Evolutionary conservation across 352 stramenopile species (phyloP).

Genomic region (Elongisporangium undulatum): DNA sequence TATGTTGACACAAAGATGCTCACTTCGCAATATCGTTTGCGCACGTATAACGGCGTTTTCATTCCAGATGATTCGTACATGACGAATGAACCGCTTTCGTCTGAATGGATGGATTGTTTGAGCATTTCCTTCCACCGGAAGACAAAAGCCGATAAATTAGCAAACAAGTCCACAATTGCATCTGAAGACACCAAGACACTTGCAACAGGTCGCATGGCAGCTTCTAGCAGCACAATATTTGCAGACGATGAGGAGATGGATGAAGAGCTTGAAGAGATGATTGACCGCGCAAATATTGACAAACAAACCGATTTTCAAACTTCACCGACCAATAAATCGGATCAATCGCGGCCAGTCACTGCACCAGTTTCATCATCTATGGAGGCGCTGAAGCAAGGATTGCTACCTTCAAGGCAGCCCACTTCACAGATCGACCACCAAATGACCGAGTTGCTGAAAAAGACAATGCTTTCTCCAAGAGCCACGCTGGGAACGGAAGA

Average conservation of each 20-base stretch:
- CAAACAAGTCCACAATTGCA: background rate
- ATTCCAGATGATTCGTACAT: constrained; percentile 65
- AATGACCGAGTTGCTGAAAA: constrained; percentile 45
- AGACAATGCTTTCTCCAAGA: constrained; percentile 39
- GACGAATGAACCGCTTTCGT: constrained; percentile 54
- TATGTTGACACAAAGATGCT: constrained; percentile 72
- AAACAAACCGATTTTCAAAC: background rate
- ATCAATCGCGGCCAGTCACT: background rate
- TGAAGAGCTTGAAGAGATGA: constrained; percentile 66
- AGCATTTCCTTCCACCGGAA: constrained; percentile 19
- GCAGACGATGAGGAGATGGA: constrained; percentile 65
- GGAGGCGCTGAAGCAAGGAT: constrained; percentile 23
- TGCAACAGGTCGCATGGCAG: constrained; percentile 2
- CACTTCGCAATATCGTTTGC: constrained; percentile 52
- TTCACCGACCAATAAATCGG: background rate
- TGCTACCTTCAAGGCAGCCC: constrained; percentile 13
- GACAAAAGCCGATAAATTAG: background rate
- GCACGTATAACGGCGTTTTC: constrained; percentile 64
- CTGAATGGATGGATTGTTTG: constrained; percentile 84
- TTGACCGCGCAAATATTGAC: constrained; percentile 33
- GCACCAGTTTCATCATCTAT: constrained; percentile 6
- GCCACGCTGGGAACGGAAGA: constrained; percentile 11
- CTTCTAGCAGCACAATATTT: constrained; percentile 30
- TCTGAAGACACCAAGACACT: background rate
- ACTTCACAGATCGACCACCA: constrained; percentile 31